Percentiles rank a stretch among this genome's conserved stretches.
These are phyloP conservation scores for Saccharomycopsis sp. DNA, from an alignment of 805 yeast species.

Conservation along the genomic window DNA sequence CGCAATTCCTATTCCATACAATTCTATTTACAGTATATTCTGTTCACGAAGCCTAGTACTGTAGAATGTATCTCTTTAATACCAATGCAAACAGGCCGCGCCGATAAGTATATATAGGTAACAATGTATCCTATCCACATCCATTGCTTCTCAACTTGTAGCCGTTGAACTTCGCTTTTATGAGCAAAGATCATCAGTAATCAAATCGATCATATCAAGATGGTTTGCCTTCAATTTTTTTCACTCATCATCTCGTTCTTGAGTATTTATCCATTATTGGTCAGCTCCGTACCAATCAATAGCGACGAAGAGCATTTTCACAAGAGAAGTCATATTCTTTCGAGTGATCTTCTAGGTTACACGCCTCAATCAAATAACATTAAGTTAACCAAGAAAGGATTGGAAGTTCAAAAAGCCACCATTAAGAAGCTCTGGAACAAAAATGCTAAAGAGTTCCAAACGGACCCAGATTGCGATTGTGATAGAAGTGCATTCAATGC, in stretches of 20 bases:
- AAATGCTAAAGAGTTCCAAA: background rate
- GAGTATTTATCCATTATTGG: background rate
- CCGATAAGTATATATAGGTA: no score
- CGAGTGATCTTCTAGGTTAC: background rate
- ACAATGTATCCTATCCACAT: no score
- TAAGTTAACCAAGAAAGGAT: background rate
- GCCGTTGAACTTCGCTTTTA: no score
- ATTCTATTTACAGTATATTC: no score
- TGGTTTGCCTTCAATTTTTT: background rate
- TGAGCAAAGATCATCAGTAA: no score
- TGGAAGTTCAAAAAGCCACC: background rate
- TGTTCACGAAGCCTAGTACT: no score
- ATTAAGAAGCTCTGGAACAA: background rate
- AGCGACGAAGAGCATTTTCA: background rate
- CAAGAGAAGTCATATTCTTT: background rate
- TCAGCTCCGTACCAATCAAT: background rate
- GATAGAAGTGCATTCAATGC: constrained; percentile 25
- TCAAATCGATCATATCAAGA: no score
- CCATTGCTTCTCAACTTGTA: no score
- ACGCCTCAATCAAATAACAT: background rate
- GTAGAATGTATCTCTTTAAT: no score
- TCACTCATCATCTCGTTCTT: background rate
- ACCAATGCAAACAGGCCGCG: no score
- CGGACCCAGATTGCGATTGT: background rate
- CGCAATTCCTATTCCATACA: no score